Evolutionary conservation across 495 filamentous ascomycete genomes (phyloP).

Genomic region (Venustampulla echinocandica): DNA sequence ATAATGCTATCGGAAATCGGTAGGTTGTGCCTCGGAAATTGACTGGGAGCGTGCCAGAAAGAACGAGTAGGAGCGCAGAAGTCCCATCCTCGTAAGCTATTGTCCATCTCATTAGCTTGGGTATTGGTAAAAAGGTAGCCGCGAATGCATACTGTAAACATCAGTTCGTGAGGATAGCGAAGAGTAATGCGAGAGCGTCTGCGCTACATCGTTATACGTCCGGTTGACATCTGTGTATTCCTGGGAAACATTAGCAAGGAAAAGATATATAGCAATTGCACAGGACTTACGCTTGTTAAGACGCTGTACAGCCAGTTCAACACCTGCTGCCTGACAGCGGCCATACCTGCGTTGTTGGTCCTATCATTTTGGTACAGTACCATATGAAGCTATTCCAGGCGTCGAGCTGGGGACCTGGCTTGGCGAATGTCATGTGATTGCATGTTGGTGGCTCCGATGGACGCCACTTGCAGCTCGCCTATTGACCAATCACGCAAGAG

Average conservation of each 20-base stretch:
- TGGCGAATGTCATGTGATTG: not conserved
- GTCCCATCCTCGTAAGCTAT: constrained; percentile 82
- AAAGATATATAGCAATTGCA: not conserved
- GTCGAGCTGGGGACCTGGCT: not conserved
- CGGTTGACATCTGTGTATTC: constrained; percentile 90
- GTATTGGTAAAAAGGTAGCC: not conserved
- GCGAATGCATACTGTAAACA: constrained; percentile 66
- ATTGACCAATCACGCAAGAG: not conserved
- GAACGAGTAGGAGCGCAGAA: constrained; percentile 77
- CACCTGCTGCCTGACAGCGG: constrained; percentile 76
- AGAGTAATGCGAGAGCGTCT: constrained; percentile 70
- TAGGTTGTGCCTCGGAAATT: constrained; percentile 82
- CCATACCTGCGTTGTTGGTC: constrained; percentile 37
- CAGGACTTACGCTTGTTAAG: constrained; percentile 59
- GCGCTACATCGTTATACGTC: constrained; percentile 84
- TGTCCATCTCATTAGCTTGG: constrained; percentile 9
- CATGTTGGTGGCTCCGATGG: not conserved
- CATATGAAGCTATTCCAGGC: not conserved
- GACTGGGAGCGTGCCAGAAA: constrained; percentile 81
- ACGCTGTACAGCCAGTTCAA: constrained; percentile 94
- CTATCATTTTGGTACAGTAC: constrained; percentile 10
- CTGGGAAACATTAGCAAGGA: constrained; percentile 34
- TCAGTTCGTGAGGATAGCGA: constrained; percentile 85
- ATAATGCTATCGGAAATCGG: constrained; percentile 83
- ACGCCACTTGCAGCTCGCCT: no score